Percentiles rank a stretch among this genome's conserved stretches.
Conservation (phyloP, 192 early-diverging fungal genomes). For the Gamsiella multidivaricata region DNA sequence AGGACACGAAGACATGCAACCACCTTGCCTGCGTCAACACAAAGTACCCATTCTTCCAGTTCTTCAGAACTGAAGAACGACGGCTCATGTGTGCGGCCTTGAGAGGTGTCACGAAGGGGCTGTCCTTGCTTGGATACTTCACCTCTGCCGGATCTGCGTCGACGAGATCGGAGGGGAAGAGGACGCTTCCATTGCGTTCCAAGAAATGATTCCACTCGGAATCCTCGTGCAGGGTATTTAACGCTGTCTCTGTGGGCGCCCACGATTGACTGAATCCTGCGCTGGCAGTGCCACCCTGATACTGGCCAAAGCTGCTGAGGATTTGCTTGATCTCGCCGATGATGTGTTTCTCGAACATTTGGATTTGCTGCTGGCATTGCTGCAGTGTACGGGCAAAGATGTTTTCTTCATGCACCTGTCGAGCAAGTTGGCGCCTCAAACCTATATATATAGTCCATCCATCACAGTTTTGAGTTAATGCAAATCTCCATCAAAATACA, state of each 20-base stretch:
- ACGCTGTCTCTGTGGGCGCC: constrained; percentile 29
- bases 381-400: constrained; percentile 30
- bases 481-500: not conserved
- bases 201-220: constrained; percentile 55
- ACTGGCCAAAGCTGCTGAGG: constrained; percentile 17
- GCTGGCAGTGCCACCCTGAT: constrained; percentile 4
- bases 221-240: constrained; percentile 50
- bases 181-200: constrained; percentile 21
- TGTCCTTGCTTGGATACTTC: constrained; percentile 56
- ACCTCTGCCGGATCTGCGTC: constrained; percentile 54
- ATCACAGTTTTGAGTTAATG: not conserved
- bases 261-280: constrained; percentile 28
- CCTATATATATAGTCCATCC: not conserved
- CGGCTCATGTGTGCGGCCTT: constrained; percentile 55
- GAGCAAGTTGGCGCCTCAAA: constrained; percentile 26
- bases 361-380: constrained; percentile 30
- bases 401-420: constrained; percentile 37
- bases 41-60: constrained; percentile 58
- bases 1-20: constrained; percentile 55
- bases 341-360: constrained; percentile 40
- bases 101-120: constrained; percentile 47
- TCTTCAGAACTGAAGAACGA: constrained; percentile 53
- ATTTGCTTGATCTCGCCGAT: constrained; percentile 46
- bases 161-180: constrained; percentile 46
- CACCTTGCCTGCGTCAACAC: constrained; percentile 57